Percentiles rank a stretch among this genome's conserved stretches.
These are phyloP conservation scores for Recurvomyces mirabilis DNA, from an alignment of 495 filamentous ascomycete genomes.

Conservation along the genomic window DNA sequence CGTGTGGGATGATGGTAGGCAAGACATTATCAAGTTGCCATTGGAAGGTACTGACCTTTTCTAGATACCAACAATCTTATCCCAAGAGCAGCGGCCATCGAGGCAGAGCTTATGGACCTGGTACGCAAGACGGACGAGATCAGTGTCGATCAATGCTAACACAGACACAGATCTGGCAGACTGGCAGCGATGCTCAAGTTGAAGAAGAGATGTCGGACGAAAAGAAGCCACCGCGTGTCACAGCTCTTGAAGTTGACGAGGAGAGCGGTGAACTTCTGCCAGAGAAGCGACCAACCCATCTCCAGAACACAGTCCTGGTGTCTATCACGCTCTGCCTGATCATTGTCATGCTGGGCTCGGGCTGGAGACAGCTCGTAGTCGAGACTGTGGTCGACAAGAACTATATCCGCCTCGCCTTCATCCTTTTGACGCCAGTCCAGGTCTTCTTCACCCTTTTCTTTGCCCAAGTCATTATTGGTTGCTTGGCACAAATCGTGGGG, in stretches of 20 bases:
- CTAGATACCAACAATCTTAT: constrained; percentile 58
- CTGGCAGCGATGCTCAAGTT: constrained; percentile 45
- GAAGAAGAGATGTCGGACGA: constrained; percentile 29
- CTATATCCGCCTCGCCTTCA: constrained; percentile 49
- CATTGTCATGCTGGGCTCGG: constrained; percentile 52
- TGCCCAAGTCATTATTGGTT: constrained; percentile 53
- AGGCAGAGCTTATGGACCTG: constrained; percentile 61
- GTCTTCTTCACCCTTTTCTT: constrained; percentile 60
- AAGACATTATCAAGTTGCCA: too few relatives aligned
- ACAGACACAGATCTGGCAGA: constrained; percentile 8
- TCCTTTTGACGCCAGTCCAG: constrained; percentile 55
- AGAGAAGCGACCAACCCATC: constrained; percentile 51
- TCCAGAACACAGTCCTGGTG: constrained; percentile 58
- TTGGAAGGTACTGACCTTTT: too few relatives aligned
- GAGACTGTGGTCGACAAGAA: constrained; percentile 53
- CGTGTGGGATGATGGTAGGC: constrained; percentile 74
- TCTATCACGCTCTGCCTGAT: constrained; percentile 52
- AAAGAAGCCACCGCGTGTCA: constrained; percentile 34
- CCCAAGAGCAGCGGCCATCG: constrained; percentile 52
- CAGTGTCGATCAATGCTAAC: background rate
- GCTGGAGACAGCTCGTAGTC: constrained; percentile 53
- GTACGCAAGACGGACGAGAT: too few relatives aligned
- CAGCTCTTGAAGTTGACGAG: constrained; percentile 48
- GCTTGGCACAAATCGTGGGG: constrained; percentile 61
- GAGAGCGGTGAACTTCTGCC: constrained; percentile 56